Evolutionary conservation across 345 rosid genomes (phyloP).

Genomic region (Lagerstroemia speciosa): DNA sequence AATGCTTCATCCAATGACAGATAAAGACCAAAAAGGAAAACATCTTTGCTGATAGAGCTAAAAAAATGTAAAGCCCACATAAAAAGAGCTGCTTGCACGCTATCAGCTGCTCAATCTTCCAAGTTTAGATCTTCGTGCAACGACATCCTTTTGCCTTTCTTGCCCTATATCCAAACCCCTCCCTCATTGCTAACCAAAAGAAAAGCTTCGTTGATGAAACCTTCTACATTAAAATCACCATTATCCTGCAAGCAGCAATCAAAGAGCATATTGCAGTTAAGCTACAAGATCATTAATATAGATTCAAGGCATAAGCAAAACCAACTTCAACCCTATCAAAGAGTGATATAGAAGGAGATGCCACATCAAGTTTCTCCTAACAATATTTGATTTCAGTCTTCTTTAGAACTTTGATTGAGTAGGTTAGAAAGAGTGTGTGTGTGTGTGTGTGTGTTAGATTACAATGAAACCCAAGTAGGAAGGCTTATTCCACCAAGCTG

Average conservation of each 20-base stretch:
- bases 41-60: no score
- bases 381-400: not conserved
- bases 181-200: constrained; percentile 95
- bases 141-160: no score
- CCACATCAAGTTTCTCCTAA: not conserved
- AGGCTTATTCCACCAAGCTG: not conserved
- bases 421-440: no score
- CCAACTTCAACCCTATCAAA: not conserved
- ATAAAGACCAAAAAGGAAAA: no score
- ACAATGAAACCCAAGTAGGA: not conserved
- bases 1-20: no score
- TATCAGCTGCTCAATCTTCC: no score
- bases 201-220: constrained; percentile 90
- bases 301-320: not conserved
- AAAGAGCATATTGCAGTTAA: not conserved
- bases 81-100: no score
- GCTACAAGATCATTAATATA: not conserved
- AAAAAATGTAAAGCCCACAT: no score
- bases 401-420: no score
- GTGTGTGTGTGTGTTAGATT: not conserved
- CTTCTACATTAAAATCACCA: constrained; percentile 93
- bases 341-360: not conserved
- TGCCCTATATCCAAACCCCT: no score
- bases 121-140: no score
- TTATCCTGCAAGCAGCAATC: constrained; percentile 58